phyloP scores from a whole-genome alignment of 805 yeast species.

The Pichia rugopelliculosa region DNA sequence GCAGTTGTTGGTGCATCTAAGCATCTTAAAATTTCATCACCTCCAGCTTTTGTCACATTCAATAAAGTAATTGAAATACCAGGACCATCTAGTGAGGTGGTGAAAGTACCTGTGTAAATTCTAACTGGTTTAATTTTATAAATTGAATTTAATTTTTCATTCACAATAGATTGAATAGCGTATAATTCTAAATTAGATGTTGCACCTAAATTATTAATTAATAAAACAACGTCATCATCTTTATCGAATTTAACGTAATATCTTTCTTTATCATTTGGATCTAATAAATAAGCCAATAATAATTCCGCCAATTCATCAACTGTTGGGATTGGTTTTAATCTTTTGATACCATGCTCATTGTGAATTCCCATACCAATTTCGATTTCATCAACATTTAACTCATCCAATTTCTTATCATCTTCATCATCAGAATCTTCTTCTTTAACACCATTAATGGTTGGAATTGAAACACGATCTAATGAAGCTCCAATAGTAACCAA shows the following conservation, averaged over 20 bases:
- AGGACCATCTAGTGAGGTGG: conserved; percentile 86
- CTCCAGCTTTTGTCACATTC: conserved; percentile 52
- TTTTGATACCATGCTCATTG: conserved; percentile 82
- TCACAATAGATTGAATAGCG: conserved; percentile 59
- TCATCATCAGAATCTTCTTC: conserved; percentile 16
- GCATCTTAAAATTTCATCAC: conserved; percentile 40
- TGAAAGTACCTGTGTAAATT: conserved; percentile 67
- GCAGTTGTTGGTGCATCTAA: conserved; percentile 72
- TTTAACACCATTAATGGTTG: conserved; percentile 42
- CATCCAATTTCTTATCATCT: conserved; percentile 31
- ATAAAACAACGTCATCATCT: conserved; percentile 54
- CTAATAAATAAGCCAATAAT: conserved; percentile 56
- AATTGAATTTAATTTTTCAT: conserved; percentile 41
- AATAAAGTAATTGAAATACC: conserved; percentile 83
- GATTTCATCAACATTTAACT: conserved; percentile 53
- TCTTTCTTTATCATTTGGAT: conserved; percentile 64
- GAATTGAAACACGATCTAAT: conserved; percentile 82
- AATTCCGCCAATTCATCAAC: conserved; percentile 52
- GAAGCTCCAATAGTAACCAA: conserved; percentile 86
- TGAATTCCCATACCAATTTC: conserved; percentile 96
- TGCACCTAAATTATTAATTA: conserved; percentile 87
- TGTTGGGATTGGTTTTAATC: conserved; percentile 59
- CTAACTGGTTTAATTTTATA: conserved; percentile 60
- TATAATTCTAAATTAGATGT: conserved; percentile 73
- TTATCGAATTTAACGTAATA: conserved; percentile 64